Conservation (phyloP, 1,139 yeast species). For the Kluyveromyces sp. region DNA sequence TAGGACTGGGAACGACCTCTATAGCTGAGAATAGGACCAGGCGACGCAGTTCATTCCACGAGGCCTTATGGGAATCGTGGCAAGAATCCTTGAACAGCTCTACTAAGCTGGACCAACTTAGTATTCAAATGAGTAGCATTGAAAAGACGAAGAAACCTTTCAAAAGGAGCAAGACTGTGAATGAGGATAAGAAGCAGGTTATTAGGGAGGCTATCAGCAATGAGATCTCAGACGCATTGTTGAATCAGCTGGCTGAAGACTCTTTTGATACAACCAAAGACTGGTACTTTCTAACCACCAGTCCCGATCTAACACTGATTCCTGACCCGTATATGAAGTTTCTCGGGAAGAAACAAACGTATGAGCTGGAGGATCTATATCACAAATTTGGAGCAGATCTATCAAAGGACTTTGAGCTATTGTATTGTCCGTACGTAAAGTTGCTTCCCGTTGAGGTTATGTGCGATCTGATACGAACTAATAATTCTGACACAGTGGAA, state of each 20-base stretch:
- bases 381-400: slow-evolving; percentile 16
- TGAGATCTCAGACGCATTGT: neutral
- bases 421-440: slow-evolving; percentile 5
- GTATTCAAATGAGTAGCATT: neutral
- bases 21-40: neutral
- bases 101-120: neutral
- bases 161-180: neutral
- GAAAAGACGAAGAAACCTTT: neutral
- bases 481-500: slow-evolving; percentile 6
- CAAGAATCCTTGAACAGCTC: neutral
- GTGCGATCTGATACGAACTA: slow-evolving; percentile 13
- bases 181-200: neutral
- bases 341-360: slow-evolving; percentile 5
- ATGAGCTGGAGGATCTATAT: slow-evolving; percentile 12
- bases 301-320: slow-evolving; percentile 8
- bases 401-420: neutral
- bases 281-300: slow-evolving; percentile 25
- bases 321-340: slow-evolving; percentile 9
- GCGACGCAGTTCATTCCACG: neutral
- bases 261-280: slow-evolving; percentile 14
- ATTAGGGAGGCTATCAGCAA: neutral
- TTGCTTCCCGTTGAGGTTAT: slow-evolving; percentile 20
- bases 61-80: slow-evolving; percentile 4
- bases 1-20: neutral
- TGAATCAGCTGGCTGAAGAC: slow-evolving; percentile 4